phyloP scores from a whole-genome alignment of 345 rosid genomes.

The Euphorbia pulcherrima region DNA sequence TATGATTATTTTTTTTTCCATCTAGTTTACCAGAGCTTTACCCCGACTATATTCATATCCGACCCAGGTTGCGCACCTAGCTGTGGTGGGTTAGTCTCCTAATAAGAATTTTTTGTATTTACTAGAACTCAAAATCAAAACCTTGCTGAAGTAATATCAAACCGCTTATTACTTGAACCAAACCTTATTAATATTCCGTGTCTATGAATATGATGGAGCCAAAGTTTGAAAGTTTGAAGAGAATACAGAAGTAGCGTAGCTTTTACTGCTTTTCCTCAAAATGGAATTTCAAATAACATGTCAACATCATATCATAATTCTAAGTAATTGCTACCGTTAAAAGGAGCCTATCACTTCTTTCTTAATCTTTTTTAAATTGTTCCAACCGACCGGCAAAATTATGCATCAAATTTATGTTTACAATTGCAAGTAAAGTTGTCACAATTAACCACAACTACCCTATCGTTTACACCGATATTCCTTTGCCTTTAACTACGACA shows the following conservation, averaged over 20 bases:
- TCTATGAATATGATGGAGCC: too few relatives aligned
- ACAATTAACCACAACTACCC: conserved; percentile 17
- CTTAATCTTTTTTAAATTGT: background rate
- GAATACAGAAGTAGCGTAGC: background rate
- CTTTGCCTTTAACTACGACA: conserved; percentile 11
- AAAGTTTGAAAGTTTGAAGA: background rate
- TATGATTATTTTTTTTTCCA: too few relatives aligned
- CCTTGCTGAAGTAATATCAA: too few relatives aligned
- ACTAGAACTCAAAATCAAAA: too few relatives aligned
- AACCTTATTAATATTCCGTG: too few relatives aligned
- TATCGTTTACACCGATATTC: conserved; percentile 24
- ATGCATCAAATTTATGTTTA: background rate
- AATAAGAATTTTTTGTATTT: too few relatives aligned
- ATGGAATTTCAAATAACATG: conserved; percentile 17
- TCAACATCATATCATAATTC: conserved; percentile 20
- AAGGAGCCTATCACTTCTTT: conserved; percentile 13
- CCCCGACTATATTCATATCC: too few relatives aligned
- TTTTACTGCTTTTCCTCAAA: conserved; percentile 23
- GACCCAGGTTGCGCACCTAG: too few relatives aligned
- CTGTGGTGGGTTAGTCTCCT: too few relatives aligned
- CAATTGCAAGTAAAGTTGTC: conserved; percentile 26
- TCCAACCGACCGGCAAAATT: conserved; percentile 43
- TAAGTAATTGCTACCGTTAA: conserved; percentile 10
- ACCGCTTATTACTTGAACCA: too few relatives aligned
- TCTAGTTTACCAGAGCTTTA: too few relatives aligned